Evolutionary conservation across 139 green algal species (phyloP).

Genomic region (Asterochloris sp.): DNA sequence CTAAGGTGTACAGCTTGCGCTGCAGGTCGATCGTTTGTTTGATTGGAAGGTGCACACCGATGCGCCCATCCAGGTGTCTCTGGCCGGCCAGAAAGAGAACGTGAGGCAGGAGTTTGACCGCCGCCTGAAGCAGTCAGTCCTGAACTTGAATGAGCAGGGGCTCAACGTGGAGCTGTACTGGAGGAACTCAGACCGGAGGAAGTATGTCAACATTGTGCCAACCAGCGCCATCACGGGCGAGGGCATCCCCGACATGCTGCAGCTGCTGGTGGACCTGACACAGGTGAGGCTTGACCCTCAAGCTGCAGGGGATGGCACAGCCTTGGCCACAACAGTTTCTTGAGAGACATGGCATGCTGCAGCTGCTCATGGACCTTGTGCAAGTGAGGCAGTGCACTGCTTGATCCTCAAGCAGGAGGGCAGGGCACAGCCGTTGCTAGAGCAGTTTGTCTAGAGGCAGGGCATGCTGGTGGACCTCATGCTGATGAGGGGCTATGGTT

Average conservation of each 20-base stretch:
- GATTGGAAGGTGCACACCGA: conserved; percentile 83
- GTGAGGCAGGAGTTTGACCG: conserved; percentile 67
- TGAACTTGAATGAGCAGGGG: conserved; percentile 73
- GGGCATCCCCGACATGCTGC: conserved; percentile 82
- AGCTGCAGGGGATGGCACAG: neutral
- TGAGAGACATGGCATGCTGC: neutral
- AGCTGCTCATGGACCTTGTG: neutral
- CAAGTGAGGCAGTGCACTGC: too few species aligned
- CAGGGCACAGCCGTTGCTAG: too few species aligned
- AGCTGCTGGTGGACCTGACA: conserved; percentile 94
- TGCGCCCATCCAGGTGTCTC: conserved; percentile 67
- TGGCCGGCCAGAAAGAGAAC: conserved; percentile 73
- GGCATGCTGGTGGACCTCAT: too few species aligned
- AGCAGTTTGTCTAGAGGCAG: too few species aligned
- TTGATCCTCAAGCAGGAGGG: too few species aligned
- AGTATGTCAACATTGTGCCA: conserved; percentile 93
- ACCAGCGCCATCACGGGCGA: conserved; percentile 93
- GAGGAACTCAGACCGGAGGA: conserved; percentile 89
- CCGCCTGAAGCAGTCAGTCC: conserved; percentile 37
- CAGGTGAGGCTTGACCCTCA: conserved; percentile 41
- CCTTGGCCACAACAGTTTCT: neutral
- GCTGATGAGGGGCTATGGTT: too few species aligned
- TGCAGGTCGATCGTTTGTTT: conserved; percentile 88
- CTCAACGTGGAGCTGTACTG: conserved; percentile 98
- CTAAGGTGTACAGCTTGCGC: too few species aligned